phyloP scores from a whole-genome alignment of 1,284 basidiomycete genomes.

The Microbotryum scabiosae region DNA sequence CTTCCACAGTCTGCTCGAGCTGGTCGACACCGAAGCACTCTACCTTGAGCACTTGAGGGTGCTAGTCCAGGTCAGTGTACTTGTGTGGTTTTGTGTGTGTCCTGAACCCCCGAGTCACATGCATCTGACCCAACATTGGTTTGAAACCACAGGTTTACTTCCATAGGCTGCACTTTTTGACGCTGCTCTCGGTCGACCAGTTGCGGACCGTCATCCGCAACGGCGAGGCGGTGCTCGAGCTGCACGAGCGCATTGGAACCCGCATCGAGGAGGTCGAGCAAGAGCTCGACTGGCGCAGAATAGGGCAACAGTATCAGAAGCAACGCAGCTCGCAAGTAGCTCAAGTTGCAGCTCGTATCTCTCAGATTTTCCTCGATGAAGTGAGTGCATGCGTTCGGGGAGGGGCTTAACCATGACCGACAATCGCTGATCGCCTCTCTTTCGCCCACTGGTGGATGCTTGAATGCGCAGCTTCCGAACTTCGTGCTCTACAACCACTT shows the following conservation, averaged over 20 bases:
- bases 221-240: constrained; percentile 58
- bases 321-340: constrained; percentile 29
- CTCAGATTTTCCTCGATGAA: constrained; percentile 57
- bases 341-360: constrained; percentile 50
- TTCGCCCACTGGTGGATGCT: not conserved
- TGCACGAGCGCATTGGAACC: constrained; percentile 57
- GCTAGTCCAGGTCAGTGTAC: constrained; percentile 56
- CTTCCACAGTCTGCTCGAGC: constrained; percentile 64
- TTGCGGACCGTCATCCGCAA: constrained; percentile 54
- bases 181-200: constrained; percentile 39
- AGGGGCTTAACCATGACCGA: constrained; percentile 1
- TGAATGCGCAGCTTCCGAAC: constrained; percentile 36
- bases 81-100: constrained; percentile 28
- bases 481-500: constrained; percentile 73
- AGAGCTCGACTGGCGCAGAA: constrained; percentile 44
- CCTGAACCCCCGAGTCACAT: no score
- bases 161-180: constrained; percentile 42
- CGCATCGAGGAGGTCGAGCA: constrained; percentile 53
- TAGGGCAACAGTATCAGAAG: not conserved
- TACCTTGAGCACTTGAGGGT: constrained; percentile 68
- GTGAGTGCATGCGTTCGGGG: constrained; percentile 43
- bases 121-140: not conserved
- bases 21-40: constrained; percentile 69
- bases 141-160: constrained; percentile 40
- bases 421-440: constrained; percentile 12